phyloP scores from a whole-genome alignment of 225 moss, liverwort and hornwort species.

The Neckera pumila region DNA sequence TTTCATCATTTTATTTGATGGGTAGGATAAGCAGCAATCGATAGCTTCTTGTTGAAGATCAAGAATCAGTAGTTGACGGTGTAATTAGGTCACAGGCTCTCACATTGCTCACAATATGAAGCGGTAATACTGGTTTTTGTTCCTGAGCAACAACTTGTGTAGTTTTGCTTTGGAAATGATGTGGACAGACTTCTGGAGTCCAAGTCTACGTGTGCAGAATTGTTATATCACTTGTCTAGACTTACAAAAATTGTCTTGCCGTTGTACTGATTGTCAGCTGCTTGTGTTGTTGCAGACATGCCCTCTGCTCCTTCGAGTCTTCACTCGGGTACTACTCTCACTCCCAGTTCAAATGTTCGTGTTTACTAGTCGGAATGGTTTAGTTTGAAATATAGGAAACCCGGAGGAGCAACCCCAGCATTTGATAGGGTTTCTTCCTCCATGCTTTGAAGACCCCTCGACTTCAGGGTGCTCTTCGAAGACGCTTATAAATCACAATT shows the following conservation, averaged over 20 bases:
- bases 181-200: not conserved
- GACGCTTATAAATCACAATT: no score
- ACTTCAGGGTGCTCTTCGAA: not conserved
- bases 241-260: not conserved
- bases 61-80: not conserved
- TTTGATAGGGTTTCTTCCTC: not conserved
- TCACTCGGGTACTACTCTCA: slow-evolving; percentile 60
- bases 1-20: not conserved
- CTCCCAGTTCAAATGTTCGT: not conserved
- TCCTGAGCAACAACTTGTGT: not conserved
- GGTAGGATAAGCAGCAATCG: not conserved
- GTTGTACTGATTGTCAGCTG: not conserved
- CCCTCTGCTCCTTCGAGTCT: slow-evolving; percentile 94
- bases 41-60: not conserved
- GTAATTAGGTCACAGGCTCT: not conserved
- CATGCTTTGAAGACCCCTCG: not conserved
- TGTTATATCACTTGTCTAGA: not conserved
- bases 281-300: slow-evolving; percentile 62
- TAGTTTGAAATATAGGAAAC: not conserved
- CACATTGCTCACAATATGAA: not conserved
- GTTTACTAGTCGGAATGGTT: not conserved
- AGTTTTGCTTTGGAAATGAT: not conserved
- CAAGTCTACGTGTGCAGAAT: not conserved
- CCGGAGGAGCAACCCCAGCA: not conserved
- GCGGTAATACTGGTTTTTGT: not conserved